Evolutionary conservation across 345 rosid genomes (phyloP).

Genomic region (Populus tremula): DNA sequence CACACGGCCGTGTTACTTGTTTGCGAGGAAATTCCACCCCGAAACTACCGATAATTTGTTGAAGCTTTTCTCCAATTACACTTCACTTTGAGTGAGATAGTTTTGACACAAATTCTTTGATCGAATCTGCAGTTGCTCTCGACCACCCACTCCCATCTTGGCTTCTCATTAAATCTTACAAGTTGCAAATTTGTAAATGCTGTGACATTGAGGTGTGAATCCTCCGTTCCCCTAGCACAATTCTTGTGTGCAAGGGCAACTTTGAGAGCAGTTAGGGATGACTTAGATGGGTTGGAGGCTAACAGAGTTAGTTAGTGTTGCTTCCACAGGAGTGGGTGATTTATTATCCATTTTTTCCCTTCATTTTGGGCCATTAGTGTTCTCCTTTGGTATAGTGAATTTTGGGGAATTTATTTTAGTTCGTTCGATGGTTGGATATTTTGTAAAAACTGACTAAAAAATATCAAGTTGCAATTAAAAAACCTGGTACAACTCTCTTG

Average conservation of each 20-base stretch:
- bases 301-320: slow-evolving; percentile 31
- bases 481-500: not conserved
- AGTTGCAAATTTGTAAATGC: slow-evolving; percentile 35
- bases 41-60: slow-evolving; percentile 66
- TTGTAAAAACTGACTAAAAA: slow-evolving; percentile 23
- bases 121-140: slow-evolving; percentile 22
- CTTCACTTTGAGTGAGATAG: slow-evolving; percentile 45
- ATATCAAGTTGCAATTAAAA: slow-evolving; percentile 11
- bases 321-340: slow-evolving; percentile 30
- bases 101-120: slow-evolving; percentile 52
- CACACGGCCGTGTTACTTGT: slow-evolving; percentile 85
- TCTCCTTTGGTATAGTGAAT: slow-evolving; percentile 17
- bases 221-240: slow-evolving; percentile 3
- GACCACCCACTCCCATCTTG: slow-evolving; percentile 24
- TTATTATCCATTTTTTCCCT: slow-evolving; percentile 31
- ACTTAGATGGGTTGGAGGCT: slow-evolving; percentile 32
- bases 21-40: slow-evolving; percentile 85
- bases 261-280: slow-evolving; percentile 24
- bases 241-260: slow-evolving; percentile 24
- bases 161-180: slow-evolving; percentile 16
- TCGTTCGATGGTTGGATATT: slow-evolving; percentile 16
- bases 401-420: slow-evolving; percentile 26
- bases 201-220: slow-evolving; percentile 23
- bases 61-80: slow-evolving; percentile 74
- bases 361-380: slow-evolving; percentile 27